A percentile compares a stretch with the other conserved stretches of the same genome.
These are phyloP conservation scores for Verticillium zaregamsianum DNA, from an alignment of 2,329 filamentous ascomycete species.

Conservation along the genomic window DNA sequence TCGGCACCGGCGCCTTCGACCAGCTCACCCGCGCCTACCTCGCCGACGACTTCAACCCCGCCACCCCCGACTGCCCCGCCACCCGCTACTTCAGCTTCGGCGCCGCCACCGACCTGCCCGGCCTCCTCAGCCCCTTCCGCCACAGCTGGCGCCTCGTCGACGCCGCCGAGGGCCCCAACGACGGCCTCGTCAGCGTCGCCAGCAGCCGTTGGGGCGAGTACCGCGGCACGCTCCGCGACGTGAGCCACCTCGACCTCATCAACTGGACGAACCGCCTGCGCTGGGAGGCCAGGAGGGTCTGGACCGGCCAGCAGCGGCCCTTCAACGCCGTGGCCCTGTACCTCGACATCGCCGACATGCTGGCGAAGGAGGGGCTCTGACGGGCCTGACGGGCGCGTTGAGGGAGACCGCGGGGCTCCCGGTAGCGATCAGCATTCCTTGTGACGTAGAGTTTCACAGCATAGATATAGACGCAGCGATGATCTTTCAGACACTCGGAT, in stretches of 20 bases:
- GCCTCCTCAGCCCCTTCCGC: constrained; percentile 61
- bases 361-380: constrained; percentile 60
- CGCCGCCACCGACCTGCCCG: constrained; percentile 45
- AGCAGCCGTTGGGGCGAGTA: constrained; percentile 61
- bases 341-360: constrained; percentile 63
- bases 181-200: constrained; percentile 62
- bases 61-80: constrained; percentile 45
- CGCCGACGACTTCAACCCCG: constrained; percentile 54
- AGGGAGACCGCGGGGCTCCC: neutral
- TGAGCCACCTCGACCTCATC: constrained; percentile 62
- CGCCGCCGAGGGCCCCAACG: constrained; percentile 54
- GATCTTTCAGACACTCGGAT: neutral
- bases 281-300: constrained; percentile 48
- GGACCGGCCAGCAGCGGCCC: constrained; percentile 49
- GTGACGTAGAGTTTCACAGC: neutral
- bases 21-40: constrained; percentile 59
- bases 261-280: constrained; percentile 62
- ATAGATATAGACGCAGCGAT: neutral
- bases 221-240: constrained; percentile 57
- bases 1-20: constrained; percentile 56
- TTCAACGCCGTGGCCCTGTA: constrained; percentile 68
- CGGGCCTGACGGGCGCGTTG: neutral
- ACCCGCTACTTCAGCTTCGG: constrained; percentile 62
- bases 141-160: constrained; percentile 46
- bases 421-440: neutral